Evolutionary conservation across 176 grass and related monocot genomes (phyloP).

Genomic region (Rhynchospora pubera): DNA sequence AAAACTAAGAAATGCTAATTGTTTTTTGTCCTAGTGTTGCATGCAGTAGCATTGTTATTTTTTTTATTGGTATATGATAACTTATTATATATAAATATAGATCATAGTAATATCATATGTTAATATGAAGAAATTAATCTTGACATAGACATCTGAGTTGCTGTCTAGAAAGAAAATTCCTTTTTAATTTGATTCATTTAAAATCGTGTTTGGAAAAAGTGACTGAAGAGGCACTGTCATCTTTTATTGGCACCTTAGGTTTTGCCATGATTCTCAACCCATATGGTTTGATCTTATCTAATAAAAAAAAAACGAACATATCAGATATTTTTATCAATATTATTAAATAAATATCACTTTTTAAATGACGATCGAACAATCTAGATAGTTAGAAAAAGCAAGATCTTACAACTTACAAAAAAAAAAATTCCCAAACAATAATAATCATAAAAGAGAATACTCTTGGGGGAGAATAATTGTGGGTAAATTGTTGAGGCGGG

Average conservation of each 20-base stretch:
- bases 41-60: no score
- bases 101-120: neutral
- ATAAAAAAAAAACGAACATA: neutral
- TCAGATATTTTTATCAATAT: neutral
- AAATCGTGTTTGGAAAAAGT: neutral
- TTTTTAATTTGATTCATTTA: neutral
- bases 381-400: neutral
- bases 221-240: neutral
- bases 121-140: neutral
- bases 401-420: no score
- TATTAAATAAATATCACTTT: neutral
- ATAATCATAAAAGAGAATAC: no score
- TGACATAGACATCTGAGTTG: neutral
- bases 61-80: no score
- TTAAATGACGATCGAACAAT: neutral
- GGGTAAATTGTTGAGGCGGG: neutral
- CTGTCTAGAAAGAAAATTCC: neutral
- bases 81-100: neutral
- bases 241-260: neutral
- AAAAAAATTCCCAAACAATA: no score
- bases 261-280: neutral
- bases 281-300: neutral
- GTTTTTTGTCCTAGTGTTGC: no score
- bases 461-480: neutral
- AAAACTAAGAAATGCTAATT: no score